These are phyloP conservation scores for Penicillium psychrofluorescens DNA, from an alignment of 495 filamentous ascomycete genomes.

Conservation along the genomic window DNA sequence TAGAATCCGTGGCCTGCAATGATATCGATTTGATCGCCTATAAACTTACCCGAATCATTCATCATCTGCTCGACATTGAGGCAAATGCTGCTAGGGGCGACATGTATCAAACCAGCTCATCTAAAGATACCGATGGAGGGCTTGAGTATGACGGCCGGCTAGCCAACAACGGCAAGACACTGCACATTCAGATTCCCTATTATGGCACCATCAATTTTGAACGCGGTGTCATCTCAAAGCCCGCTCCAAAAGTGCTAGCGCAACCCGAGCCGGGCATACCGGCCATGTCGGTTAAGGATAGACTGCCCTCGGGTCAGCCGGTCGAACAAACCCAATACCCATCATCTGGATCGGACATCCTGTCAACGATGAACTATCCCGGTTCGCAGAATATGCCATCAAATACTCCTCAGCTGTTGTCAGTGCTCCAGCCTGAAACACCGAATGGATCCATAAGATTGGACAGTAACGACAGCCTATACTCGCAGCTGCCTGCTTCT, in stretches of 20 bases:
- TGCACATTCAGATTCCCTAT: constrained; percentile 29
- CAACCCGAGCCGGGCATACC: background rate
- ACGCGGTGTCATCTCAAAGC: constrained; percentile 5
- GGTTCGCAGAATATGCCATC: background rate
- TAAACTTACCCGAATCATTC: constrained; percentile 33
- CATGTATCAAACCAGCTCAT: constrained; percentile 15
- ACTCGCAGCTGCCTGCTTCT: background rate
- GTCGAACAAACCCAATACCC: no score
- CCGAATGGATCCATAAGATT: background rate
- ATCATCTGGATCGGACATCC: background rate
- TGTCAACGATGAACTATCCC: background rate
- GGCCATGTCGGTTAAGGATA: background rate
- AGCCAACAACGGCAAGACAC: constrained; percentile 3
- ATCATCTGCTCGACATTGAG: constrained; percentile 19
- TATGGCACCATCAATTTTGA: constrained; percentile 31
- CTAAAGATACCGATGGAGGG: constrained; percentile 2
- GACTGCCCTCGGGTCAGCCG: background rate
- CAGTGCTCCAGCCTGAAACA: background rate
- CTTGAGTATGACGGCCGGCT: constrained; percentile 5
- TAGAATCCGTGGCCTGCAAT: constrained; percentile 19
- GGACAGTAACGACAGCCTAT: background rate
- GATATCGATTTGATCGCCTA: constrained; percentile 11
- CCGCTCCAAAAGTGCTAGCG: background rate
- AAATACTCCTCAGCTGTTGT: background rate
- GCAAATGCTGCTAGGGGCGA: constrained; percentile 11